phyloP scores from a whole-genome alignment of 306 rosid species.

The Gynostemma pentaphyllum region DNA sequence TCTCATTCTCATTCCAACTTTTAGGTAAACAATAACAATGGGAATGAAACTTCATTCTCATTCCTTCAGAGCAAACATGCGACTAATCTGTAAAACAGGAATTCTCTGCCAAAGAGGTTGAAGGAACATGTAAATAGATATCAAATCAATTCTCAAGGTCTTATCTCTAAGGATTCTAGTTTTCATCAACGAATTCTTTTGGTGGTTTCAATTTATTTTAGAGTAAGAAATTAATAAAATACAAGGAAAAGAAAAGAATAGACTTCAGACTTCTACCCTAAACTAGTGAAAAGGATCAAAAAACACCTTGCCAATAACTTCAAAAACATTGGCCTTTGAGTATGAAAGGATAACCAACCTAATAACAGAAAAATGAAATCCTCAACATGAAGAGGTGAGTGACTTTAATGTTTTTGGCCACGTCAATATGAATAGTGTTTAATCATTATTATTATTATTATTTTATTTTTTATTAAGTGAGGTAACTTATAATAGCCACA shows the following conservation, averaged over 20 bases:
- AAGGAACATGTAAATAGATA: not conserved
- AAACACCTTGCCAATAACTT: not conserved
- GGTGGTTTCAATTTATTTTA: not conserved
- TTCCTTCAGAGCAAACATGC: too few relatives aligned
- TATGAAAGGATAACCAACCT: not conserved
- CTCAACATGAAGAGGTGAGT: not conserved
- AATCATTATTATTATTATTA: not conserved
- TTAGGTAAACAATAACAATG: too few relatives aligned
- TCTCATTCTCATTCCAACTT: too few relatives aligned
- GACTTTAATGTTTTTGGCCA: too few relatives aligned
- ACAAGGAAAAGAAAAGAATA: not conserved
- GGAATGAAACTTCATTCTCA: too few relatives aligned
- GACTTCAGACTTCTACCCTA: not conserved
- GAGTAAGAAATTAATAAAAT: not conserved
- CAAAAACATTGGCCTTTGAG: too few relatives aligned
- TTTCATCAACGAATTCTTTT: not conserved
- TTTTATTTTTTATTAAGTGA: not conserved
- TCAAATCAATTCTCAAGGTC: not conserved
- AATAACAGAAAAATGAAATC: not conserved
- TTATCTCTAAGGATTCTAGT: not conserved
- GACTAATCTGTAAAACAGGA: not conserved
- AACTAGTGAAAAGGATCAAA: not conserved
- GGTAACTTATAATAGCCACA: not conserved
- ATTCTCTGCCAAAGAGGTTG: too few relatives aligned
- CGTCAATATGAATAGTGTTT: too few relatives aligned